Percentiles rank a stretch among this genome's conserved stretches.
Evolutionary conservation across 2,329 filamentous ascomycete species (phyloP).

Genomic region (Triangularia setosa): DNA sequence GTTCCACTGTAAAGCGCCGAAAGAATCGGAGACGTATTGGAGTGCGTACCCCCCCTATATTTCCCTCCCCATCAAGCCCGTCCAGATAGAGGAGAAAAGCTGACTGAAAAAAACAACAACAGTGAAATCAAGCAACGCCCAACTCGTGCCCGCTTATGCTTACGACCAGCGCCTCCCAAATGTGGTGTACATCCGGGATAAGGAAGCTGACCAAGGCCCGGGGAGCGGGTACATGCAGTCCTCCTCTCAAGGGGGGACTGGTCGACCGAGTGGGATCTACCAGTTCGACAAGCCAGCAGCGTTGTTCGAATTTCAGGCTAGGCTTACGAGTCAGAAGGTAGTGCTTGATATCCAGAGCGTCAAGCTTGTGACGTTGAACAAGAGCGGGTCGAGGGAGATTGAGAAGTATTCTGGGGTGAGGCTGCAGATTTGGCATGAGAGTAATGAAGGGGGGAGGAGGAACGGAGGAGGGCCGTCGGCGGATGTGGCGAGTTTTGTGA

Average conservation of each 20-base stretch:
- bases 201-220: conserved; percentile 23
- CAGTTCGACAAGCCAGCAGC: conserved; percentile 25
- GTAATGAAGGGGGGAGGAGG: conserved; percentile 15
- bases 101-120: neutral
- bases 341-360: conserved; percentile 30
- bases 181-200: conserved; percentile 29
- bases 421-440: conserved; percentile 31
- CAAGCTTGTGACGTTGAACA: conserved; percentile 24
- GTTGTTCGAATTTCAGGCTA: conserved; percentile 29
- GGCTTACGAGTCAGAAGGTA: conserved; percentile 29
- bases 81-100: neutral
- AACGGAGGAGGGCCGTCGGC: conserved; percentile 9
- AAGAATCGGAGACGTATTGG: conserved; percentile 30
- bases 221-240: conserved; percentile 14
- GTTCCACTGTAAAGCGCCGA: conserved; percentile 28
- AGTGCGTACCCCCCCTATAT: conserved; percentile 14
- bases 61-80: too few relatives aligned
- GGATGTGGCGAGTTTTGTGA: conserved; percentile 28
- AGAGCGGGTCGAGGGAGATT: conserved; percentile 21
- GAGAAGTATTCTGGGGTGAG: conserved; percentile 27
- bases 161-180: conserved; percentile 29
- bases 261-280: conserved; percentile 28
- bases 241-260: conserved; percentile 9
- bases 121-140: conserved; percentile 29
- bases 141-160: conserved; percentile 29